These are phyloP conservation scores for Vitis hybrid DNA, from an alignment of 177 flowering plant genomes.

Conservation along the genomic window DNA sequence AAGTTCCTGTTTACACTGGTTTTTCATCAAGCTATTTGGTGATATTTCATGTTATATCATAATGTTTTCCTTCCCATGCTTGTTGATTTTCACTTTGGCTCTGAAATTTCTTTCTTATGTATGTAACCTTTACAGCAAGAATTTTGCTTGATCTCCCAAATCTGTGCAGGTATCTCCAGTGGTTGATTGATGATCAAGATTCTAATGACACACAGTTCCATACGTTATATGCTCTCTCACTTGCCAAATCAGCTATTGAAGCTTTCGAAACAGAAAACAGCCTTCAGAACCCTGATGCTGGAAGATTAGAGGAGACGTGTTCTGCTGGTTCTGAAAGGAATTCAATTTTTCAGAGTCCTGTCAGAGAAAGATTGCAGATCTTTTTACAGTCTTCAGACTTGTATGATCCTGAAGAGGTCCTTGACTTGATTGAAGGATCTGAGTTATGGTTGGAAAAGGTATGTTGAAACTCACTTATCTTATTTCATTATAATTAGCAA, in stretches of 20 bases:
- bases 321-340: constrained; percentile 26
- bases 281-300: constrained; percentile 19
- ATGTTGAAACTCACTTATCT: neutral
- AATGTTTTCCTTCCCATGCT: too few species aligned
- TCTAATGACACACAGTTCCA: constrained; percentile 72
- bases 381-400: constrained; percentile 89
- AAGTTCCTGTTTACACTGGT: too few species aligned
- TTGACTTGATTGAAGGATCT: constrained; percentile 88
- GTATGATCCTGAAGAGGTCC: constrained; percentile 93
- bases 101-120: neutral
- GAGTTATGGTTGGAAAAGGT: constrained; percentile 99
- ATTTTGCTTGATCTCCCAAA: neutral
- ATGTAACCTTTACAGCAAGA: neutral
- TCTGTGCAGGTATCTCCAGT: constrained; percentile 76
- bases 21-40: too few species aligned
- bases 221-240: constrained; percentile 86
- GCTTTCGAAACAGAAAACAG: constrained; percentile 33
- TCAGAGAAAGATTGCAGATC: constrained; percentile 79
- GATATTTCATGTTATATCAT: too few species aligned
- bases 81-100: neutral
- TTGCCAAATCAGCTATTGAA: constrained; percentile 84
- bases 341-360: constrained; percentile 43
- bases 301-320: constrained; percentile 17
- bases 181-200: constrained; percentile 97
- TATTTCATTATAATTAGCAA: neutral